phyloP scores from a whole-genome alignment of 352 stramenopile species.

The Globisporangium apiculatum region DNA sequence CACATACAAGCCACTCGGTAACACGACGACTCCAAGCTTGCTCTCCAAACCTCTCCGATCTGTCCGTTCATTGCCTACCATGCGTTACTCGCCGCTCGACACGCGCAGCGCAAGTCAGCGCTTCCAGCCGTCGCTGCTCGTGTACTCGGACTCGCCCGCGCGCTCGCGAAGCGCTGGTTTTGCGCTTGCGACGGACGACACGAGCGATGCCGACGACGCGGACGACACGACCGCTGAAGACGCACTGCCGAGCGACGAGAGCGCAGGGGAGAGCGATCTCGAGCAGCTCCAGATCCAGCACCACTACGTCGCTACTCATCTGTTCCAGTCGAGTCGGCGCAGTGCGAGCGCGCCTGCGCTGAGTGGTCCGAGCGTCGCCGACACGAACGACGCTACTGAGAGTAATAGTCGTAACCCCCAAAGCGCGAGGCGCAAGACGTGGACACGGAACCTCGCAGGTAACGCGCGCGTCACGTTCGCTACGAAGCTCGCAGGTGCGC shows the following conservation, averaged over 20 bases:
- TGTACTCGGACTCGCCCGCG: background rate
- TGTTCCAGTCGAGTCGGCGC: no score
- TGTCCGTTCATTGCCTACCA: background rate
- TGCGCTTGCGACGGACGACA: background rate
- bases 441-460: background rate
- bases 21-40: no score
- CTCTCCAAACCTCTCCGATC: no score
- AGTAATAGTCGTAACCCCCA: background rate
- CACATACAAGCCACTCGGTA: no score
- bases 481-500: background rate
- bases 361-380: no score
- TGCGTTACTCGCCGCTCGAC: background rate
- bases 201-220: background rate
- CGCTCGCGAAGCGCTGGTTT: background rate
- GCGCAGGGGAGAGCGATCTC: background rate
- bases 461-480: background rate
- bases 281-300: background rate
- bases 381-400: no score
- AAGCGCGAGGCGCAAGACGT: background rate
- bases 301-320: no score
- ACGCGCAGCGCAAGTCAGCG: background rate
- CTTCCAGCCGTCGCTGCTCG: slow-evolving; percentile 2
- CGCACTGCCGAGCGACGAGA: background rate
- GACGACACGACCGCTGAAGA: background rate
- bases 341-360: background rate